Evolutionary conservation across 108 stramenopile species (phyloP).

Genomic region (Cyclotella cryptica): DNA sequence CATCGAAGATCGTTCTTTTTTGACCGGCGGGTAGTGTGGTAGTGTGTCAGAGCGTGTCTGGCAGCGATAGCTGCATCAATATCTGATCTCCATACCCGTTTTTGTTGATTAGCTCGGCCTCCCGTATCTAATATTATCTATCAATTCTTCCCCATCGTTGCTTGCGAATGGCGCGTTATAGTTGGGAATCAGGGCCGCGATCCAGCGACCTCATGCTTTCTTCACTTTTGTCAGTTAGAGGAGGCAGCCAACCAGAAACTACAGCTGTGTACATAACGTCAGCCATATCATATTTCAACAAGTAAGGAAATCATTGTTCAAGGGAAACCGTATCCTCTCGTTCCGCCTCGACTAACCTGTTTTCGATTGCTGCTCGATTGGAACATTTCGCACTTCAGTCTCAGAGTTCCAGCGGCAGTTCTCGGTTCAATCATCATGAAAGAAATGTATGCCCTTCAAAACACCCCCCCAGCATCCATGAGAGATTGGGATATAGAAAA

Average conservation of each 20-base stretch:
- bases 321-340: too few species aligned
- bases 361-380: too few species aligned
- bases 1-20: too few species aligned
- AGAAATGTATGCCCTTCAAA: slow-evolving; percentile 52
- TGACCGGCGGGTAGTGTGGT: too few species aligned
- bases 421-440: slow-evolving; percentile 46
- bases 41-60: too few species aligned
- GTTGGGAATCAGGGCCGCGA: not conserved
- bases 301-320: not conserved
- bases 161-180: too few species aligned
- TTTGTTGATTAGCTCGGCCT: too few species aligned
- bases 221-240: slow-evolving; percentile 30
- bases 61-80: too few species aligned
- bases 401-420: slow-evolving; percentile 46
- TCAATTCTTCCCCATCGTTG: too few species aligned
- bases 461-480: slow-evolving; percentile 32
- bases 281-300: slow-evolving; percentile 44
- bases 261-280: slow-evolving; percentile 34
- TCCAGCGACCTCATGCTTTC: slow-evolving; percentile 6
- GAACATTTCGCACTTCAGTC: not conserved
- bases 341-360: too few species aligned
- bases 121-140: too few species aligned
- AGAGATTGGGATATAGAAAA: slow-evolving; percentile 48
- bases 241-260: slow-evolving; percentile 24
- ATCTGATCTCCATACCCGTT: too few species aligned